A percentile compares a stretch with the other conserved stretches of the same genome.
Evolutionary conservation across 2,329 filamentous ascomycete species (phyloP).

Genomic region (Aspergillus aculeatinus): DNA sequence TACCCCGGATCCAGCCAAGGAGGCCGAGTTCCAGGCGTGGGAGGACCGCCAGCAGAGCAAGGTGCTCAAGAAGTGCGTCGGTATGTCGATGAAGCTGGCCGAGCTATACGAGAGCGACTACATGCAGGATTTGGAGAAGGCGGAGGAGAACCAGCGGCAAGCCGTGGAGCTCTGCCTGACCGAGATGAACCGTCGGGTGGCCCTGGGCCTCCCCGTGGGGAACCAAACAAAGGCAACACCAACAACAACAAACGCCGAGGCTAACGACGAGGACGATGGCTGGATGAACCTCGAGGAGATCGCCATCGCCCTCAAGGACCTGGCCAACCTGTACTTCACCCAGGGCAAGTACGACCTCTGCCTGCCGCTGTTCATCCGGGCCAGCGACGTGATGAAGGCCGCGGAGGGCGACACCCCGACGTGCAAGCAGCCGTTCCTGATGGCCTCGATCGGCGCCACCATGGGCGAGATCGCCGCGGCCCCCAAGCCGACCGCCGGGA

Average conservation of each 20-base stretch:
- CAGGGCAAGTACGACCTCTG: slow-evolving; percentile 76
- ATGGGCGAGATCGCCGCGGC: slow-evolving; percentile 36
- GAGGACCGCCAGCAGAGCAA: slow-evolving; percentile 54
- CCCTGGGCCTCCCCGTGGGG: slow-evolving; percentile 66
- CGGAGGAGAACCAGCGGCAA: slow-evolving; percentile 74
- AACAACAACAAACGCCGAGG: background rate
- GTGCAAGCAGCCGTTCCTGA: slow-evolving; percentile 76
- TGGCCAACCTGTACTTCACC: slow-evolving; percentile 74
- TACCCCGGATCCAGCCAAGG: background rate
- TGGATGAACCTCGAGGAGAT: slow-evolving; percentile 43
- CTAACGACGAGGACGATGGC: slow-evolving; percentile 34
- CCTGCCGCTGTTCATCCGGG: slow-evolving; percentile 82
- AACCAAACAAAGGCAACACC: slow-evolving; percentile 41
- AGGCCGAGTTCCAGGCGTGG: background rate
- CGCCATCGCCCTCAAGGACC: slow-evolving; percentile 49
- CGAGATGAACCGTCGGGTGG: slow-evolving; percentile 68
- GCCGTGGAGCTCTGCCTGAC: slow-evolving; percentile 76
- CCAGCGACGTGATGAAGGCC: slow-evolving; percentile 65
- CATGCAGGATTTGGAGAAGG: slow-evolving; percentile 69
- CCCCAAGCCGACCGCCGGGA: slow-evolving; percentile 28
- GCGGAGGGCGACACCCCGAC: slow-evolving; percentile 46
- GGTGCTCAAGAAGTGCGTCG: slow-evolving; percentile 70
- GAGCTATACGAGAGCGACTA: slow-evolving; percentile 77
- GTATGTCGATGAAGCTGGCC: slow-evolving; percentile 78
- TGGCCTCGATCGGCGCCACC: slow-evolving; percentile 59